Evolutionary conservation across 805 yeast genomes (phyloP).

Genomic region (Millerozyma acaciae): DNA sequence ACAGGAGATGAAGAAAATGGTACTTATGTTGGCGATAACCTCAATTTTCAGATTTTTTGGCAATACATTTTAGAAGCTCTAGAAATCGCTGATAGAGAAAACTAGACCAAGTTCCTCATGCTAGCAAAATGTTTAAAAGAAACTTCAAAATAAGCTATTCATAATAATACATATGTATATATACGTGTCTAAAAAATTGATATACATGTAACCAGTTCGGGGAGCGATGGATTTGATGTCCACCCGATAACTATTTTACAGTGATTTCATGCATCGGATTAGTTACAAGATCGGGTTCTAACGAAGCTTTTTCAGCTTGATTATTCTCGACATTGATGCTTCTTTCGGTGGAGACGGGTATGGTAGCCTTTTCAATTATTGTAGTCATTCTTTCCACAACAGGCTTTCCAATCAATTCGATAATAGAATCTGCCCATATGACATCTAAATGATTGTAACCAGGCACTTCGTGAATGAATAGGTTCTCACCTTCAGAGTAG

Average conservation of each 20-base stretch:
- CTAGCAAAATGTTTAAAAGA: background rate
- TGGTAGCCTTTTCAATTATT: too few species aligned
- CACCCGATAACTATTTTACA: too few species aligned
- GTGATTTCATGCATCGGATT: too few species aligned
- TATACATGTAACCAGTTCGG: background rate
- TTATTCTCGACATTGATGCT: too few species aligned
- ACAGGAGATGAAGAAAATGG: slow-evolving; percentile 11
- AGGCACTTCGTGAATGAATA: slow-evolving; percentile 44
- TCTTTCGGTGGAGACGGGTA: too few species aligned
- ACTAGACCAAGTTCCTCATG: background rate
- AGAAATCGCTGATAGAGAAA: slow-evolving; percentile 13
- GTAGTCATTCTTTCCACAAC: slow-evolving; percentile 10
- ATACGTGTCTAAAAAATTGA: background rate
- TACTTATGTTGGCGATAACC: slow-evolving; percentile 12
- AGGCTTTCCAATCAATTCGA: slow-evolving; percentile 55
- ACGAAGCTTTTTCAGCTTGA: too few species aligned
- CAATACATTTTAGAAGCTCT: slow-evolving; percentile 14
- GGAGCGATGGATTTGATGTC: too few species aligned
- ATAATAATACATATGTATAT: background rate
- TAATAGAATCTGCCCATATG: slow-evolving; percentile 82
- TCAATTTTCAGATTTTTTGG: slow-evolving; percentile 16
- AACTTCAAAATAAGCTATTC: background rate
- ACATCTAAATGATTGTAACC: slow-evolving; percentile 87
- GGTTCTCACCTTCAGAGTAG: slow-evolving; percentile 32
- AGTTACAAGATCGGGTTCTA: too few species aligned